These are phyloP conservation scores for Chrysanthemum makinoi DNA, from an alignment of 129 eudicot genomes.

Conservation along the genomic window DNA sequence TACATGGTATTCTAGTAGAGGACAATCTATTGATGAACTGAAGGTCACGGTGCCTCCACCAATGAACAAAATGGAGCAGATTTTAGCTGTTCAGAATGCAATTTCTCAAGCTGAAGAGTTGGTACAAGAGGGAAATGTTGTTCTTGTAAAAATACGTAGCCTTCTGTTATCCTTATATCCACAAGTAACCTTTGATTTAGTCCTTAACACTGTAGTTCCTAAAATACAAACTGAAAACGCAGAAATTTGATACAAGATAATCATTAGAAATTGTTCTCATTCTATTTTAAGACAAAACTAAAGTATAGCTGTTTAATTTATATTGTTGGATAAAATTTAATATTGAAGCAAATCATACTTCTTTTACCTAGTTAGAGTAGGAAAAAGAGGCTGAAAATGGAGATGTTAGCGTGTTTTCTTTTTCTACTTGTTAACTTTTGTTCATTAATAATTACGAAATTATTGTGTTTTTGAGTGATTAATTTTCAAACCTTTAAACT, in stretches of 20 bases:
- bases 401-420: background rate
- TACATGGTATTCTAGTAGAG: constrained; percentile 43
- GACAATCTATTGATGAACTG: constrained; percentile 50
- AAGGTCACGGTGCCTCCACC: constrained; percentile 80
- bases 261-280: no score
- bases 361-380: background rate
- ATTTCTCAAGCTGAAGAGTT: constrained; percentile 87
- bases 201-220: no score
- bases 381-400: background rate
- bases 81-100: constrained; percentile 90
- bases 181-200: constrained; percentile 46
- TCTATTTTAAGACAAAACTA: no score
- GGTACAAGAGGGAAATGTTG: constrained; percentile 76
- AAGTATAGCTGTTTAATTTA: no score
- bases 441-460: background rate
- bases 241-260: no score
- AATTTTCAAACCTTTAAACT: background rate
- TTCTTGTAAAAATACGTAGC: constrained; percentile 79
- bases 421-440: background rate
- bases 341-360: background rate
- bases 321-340: no score
- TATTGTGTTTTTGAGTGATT: background rate
- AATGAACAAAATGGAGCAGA: constrained; percentile 93
- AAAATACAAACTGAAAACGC: no score
- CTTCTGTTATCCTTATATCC: constrained; percentile 74